phyloP scores from a whole-genome alignment of 2,329 filamentous ascomycete species.

The Penicillium sp. region DNA sequence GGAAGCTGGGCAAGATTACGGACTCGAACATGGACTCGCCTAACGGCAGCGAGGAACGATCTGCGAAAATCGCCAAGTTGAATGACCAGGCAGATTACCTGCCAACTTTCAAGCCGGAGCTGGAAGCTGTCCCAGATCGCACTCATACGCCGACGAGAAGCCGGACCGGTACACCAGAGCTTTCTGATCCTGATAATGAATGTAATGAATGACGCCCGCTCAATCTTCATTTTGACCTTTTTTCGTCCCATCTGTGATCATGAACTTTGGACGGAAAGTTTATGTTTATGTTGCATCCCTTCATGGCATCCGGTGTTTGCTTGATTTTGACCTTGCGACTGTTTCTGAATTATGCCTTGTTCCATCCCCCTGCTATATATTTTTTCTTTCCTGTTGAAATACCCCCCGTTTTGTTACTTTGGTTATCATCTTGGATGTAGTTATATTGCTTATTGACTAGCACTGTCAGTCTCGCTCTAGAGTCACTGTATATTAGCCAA shows the following conservation, averaged over 20 bases:
- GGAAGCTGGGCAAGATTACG: constrained; percentile 32
- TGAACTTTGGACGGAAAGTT: constrained; percentile 22
- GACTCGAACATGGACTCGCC: constrained; percentile 11
- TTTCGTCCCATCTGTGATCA: constrained; percentile 12
- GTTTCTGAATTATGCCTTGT: constrained; percentile 1
- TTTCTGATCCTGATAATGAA: constrained; percentile 33
- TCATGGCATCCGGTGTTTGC: constrained; percentile 26
- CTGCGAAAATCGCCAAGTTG: constrained; percentile 37
- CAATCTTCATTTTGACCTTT: constrained; percentile 2
- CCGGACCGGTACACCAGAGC: constrained; percentile 29
- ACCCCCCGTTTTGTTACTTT: constrained; percentile 19
- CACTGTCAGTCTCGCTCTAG: constrained; percentile 23
- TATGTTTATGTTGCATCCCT: constrained; percentile 23
- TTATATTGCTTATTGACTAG: constrained; percentile 12
- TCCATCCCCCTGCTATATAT: constrained; percentile 3
- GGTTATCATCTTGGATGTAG: constrained; percentile 18
- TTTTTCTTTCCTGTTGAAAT: constrained; percentile 15
- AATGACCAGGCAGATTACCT: constrained; percentile 31
- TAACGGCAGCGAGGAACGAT: constrained; percentile 29
- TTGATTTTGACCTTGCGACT: constrained; percentile 13
- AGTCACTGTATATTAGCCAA: constrained; percentile 33
- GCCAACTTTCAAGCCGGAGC: constrained; percentile 36
- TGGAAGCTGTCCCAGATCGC: constrained; percentile 30
- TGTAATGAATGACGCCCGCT: constrained; percentile 29
- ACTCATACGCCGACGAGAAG: constrained; percentile 27